These are phyloP conservation scores for Yamadazyma philogaea DNA, from an alignment of 805 yeast genomes.

Conservation along the genomic window DNA sequence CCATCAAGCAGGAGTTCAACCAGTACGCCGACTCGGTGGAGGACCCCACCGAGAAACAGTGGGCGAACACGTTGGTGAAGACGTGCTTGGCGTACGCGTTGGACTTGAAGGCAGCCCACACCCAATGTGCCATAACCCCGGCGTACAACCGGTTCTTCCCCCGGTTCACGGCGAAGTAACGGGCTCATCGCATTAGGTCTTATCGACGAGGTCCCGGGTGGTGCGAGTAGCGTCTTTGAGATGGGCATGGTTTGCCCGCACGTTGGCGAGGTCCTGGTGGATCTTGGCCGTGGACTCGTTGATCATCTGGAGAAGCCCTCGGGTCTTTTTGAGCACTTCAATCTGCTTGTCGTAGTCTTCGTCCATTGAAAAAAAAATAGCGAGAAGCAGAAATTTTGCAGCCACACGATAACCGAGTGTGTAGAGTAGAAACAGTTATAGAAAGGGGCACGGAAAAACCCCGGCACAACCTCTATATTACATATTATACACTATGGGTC, in stretches of 20 bases:
- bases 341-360: slow-evolving; percentile 11
- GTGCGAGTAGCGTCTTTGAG: slow-evolving; percentile 7
- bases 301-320: slow-evolving; percentile 14
- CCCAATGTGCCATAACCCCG: not conserved
- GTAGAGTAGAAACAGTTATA: no score
- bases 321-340: slow-evolving; percentile 12
- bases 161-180: slow-evolving; percentile 3
- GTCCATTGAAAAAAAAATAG: not conserved
- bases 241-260: slow-evolving; percentile 9
- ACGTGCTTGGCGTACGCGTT: slow-evolving; percentile 13
- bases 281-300: slow-evolving; percentile 14
- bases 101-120: slow-evolving; percentile 2
- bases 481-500: slow-evolving; percentile 5
- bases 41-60: slow-evolving; percentile 4
- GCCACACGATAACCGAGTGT: not conserved
- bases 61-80: slow-evolving; percentile 11
- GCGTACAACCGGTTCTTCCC: slow-evolving; percentile 15
- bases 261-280: slow-evolving; percentile 11
- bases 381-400: not conserved
- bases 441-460: not conserved
- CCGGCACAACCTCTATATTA: not conserved
- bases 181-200: not conserved
- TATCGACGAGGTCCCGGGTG: slow-evolving; percentile 2
- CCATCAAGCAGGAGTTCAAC: slow-evolving; percentile 3
- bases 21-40: not conserved